phyloP scores from a whole-genome alignment of 371 early-diverging fungal species.

The Conidiobolus incongruus region DNA sequence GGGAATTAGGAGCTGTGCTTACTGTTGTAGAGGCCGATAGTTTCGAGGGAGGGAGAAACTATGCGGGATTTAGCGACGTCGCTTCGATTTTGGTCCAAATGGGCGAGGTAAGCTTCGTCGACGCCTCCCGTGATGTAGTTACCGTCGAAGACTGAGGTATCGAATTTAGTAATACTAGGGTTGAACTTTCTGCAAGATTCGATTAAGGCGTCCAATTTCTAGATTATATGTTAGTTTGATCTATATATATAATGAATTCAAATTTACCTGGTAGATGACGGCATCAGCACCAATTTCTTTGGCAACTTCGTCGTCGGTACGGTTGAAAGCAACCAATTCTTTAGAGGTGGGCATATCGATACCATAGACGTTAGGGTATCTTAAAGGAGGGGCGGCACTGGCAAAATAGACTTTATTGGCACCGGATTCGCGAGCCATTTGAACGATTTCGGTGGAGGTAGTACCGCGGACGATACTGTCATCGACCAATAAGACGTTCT shows the following conservation, averaged over 20 bases:
- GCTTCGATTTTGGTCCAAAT: conserved; percentile 39
- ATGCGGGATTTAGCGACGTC: too few relatives aligned
- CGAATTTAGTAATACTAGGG: conserved; percentile 52
- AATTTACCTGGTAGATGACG: conserved; percentile 61
- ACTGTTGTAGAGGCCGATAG: conserved; percentile 1
- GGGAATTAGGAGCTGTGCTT: too few relatives aligned
- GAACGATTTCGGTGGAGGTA: conserved; percentile 89
- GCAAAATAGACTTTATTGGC: conserved; percentile 96
- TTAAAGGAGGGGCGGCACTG: conserved; percentile 85
- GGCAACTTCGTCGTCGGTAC: conserved; percentile 63
- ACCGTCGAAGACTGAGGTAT: conserved; percentile 87
- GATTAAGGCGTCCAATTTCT: conserved; percentile 52
- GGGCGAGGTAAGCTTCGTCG: conserved; percentile 46
- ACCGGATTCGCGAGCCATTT: conserved; percentile 94
- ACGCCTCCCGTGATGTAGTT: conserved; percentile 77
- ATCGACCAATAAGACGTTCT: conserved; percentile 90
- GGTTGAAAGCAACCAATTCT: conserved; percentile 72
- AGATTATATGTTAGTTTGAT: background rate
- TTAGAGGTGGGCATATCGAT: conserved; percentile 92
- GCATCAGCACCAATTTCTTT: conserved; percentile 72
- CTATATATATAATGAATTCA: background rate
- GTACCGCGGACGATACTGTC: conserved; percentile 96
- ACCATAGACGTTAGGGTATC: conserved; percentile 93
- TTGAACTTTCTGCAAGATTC: conserved; percentile 65
- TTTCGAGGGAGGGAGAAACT: too few relatives aligned